These are phyloP conservation scores for Sanghuangporus weigelae DNA, from an alignment of 1,284 basidiomycete species.

Conservation along the genomic window DNA sequence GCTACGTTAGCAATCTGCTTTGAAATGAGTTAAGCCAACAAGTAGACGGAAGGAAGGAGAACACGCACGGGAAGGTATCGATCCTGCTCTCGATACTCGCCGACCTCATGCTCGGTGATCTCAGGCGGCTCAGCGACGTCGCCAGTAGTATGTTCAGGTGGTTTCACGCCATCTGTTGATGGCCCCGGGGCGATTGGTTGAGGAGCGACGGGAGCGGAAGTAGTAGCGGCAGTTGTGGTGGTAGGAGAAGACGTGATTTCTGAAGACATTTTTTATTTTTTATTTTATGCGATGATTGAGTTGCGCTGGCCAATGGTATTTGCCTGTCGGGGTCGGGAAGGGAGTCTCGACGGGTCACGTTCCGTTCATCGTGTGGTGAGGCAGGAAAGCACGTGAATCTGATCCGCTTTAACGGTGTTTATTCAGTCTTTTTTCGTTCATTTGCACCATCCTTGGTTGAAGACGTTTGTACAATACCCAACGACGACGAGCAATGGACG, in stretches of 20 bases:
- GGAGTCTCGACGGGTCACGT: background rate
- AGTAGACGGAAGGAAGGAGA: background rate
- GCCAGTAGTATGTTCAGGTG: constrained; percentile 32
- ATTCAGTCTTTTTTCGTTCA: background rate
- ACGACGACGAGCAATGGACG: constrained; percentile 31
- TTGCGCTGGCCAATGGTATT: background rate
- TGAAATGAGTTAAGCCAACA: too few species aligned
- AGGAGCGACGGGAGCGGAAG: background rate
- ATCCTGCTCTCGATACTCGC: constrained; percentile 90
- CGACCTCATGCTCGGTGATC: constrained; percentile 88
- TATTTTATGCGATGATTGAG: background rate
- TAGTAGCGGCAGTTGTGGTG: constrained; percentile 33
- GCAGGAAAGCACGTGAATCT: background rate
- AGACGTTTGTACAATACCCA: background rate
- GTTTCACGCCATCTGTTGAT: constrained; percentile 41
- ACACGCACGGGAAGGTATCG: constrained; percentile 80
- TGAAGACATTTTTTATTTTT: background rate
- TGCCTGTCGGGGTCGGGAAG: background rate
- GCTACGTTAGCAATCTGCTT: constrained; percentile 90
- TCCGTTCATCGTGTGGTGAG: background rate
- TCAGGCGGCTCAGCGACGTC: constrained; percentile 55
- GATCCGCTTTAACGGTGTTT: background rate
- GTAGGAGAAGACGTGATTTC: constrained; percentile 38
- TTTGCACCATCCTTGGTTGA: background rate
- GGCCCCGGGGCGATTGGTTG: constrained; percentile 41